A percentile compares a stretch with the other conserved stretches of the same genome.
Evolutionary conservation across 768 basidiomycete genomes (phyloP).

Genomic region (Pleurotus tuber-regium): DNA sequence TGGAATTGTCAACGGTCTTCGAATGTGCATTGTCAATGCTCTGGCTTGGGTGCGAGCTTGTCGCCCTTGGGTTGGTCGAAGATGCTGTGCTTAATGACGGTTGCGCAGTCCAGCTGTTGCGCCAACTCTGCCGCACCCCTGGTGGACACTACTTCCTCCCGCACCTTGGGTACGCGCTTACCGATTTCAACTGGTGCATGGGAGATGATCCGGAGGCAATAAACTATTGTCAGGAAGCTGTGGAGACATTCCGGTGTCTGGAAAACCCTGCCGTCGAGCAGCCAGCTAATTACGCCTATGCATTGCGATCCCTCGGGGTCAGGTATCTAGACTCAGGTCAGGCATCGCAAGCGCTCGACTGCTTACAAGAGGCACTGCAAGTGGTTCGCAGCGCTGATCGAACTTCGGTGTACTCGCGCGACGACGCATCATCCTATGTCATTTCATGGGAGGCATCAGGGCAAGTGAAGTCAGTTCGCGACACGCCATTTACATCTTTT

Average conservation of each 20-base stretch:
- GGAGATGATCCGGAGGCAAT: background rate
- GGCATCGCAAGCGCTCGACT: background rate
- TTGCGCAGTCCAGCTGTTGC: background rate
- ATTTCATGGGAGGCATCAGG: background rate
- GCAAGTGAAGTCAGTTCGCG: background rate
- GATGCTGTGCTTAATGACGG: background rate
- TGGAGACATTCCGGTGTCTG: background rate
- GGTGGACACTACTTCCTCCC: background rate
- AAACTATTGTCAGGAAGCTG: background rate
- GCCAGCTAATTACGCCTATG: background rate
- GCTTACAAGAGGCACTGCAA: background rate
- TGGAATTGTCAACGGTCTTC: background rate
- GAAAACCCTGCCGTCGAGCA: background rate
- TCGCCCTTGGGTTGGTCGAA: background rate
- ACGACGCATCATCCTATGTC: background rate
- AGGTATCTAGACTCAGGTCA: background rate
- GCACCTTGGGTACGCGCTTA: background rate
- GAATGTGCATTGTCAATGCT: background rate
- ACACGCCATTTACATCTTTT: background rate
- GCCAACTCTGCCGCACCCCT: background rate
- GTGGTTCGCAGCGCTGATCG: background rate
- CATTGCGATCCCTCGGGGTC: background rate
- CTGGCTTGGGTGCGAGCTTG: background rate
- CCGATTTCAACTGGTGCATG: background rate
- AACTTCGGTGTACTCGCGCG: background rate